Evolutionary conservation across 2,329 filamentous ascomycete species (phyloP), one percentile per base, ranked within the genome.

Genomic region (Cladosporium sp.): DNA sequence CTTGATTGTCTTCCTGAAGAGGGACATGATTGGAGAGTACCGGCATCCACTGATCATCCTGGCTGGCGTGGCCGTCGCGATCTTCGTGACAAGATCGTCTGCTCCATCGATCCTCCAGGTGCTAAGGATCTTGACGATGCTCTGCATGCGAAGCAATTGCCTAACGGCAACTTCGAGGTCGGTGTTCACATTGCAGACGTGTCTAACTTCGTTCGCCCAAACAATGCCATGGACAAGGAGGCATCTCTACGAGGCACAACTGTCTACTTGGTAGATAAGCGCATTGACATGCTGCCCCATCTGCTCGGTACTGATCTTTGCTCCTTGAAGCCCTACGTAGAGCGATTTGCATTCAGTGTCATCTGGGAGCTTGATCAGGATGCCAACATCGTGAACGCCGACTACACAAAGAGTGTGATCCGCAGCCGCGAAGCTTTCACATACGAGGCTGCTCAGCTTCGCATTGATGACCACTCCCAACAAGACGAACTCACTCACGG

Each of bases 41-140:
- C 94, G 0, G 77, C 80, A n/a, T 89, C 83, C 69, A 83, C 79
- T 56, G 87, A 90, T 1, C 87, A 97, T 70, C 86, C 89, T 19
- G 91, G 92, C 13, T 99, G 94, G 94, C 86, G 82, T 65, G 89
- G 88, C 63, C 83, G 94, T 61, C 83, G 86, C 67, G 94, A 99
- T 77, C 81, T 97, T 39, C 84, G 94, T 64, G 85, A 87, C 64
- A 83, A 97, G 12, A 80, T 96, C 42, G 90, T 99, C 62, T 99
- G 94, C 82, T 97, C 93, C 75, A 99, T 99, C 68, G 94, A 99
- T 71, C 94, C 94, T 49, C 84, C 91, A 28, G 92, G 92, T 1
- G 99, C 94, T 74, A 93, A 97, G 68, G 94, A 99, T 78, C 99
- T 99, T 58, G 94, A 99, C 68, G 95, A 99, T 74, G 94, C 94